Evolutionary conservation across 441 rosid genomes (phyloP), one percentile per base, ranked within the genome.

Genomic region (Adansonia grandidieri): DNA sequence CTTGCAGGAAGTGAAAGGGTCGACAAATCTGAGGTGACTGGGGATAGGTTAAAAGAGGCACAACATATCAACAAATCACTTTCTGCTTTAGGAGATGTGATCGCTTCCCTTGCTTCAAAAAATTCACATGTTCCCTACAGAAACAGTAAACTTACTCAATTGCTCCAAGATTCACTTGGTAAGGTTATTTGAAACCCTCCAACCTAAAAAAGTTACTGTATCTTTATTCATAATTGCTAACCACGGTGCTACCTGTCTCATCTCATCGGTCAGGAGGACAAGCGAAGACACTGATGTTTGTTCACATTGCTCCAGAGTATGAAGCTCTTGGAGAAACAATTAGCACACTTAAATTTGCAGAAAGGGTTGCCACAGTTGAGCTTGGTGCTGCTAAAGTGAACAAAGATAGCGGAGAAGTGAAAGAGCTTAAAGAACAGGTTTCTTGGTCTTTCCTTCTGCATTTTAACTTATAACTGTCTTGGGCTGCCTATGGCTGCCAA

Each of bases 81-180:
- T 73, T 82, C 96, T 14, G 96, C 93, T 62, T 88, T 91, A 51
- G 96, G 93, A 61, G 91, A 91, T 86, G 96, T 91, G 42, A 90
- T 91, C 58, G 56, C 93, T 60, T 88, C 96, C 19, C 92, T 91
- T 78, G 88, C 96, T 10, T 90, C 88, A 74, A 90, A 87, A 80
- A 85, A 78, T 77, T 64, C 90, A 13, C 96, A 91, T 44, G 92
- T 91, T 61, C 96, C 96, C 40, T 87, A 88, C 69, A 78, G 92
- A 73, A 91, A 91, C 73, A 91, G 93, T 80, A 91, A 91, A 85
- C 93, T 91, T 71, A 90, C 96, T 6, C 96, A 90, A 76, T 85
- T 90, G 73, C 91, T 91, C 9, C 96, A 91, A 80, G 96, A 91
- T 77, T 87, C 96, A 67, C 92, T 91, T 28, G 96, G 96, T 91